These are phyloP conservation scores for Geranomyces variabilis DNA, from an alignment of 192 early-diverging fungal genomes.

Conservation along the genomic window DNA sequence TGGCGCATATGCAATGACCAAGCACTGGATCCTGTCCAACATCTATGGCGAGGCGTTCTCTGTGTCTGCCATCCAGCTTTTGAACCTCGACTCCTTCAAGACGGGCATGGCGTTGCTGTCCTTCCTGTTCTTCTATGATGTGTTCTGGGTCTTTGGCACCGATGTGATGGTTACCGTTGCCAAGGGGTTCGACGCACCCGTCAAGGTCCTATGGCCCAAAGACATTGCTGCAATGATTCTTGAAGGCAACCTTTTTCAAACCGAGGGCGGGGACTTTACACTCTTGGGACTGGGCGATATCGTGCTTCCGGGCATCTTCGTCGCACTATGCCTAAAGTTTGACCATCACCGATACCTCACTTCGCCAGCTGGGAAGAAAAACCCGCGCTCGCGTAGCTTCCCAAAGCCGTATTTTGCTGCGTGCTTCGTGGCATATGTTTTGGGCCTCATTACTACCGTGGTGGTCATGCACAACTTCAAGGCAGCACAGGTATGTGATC, in stretches of 20 bases:
- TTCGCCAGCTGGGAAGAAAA: slow-evolving; percentile 52
- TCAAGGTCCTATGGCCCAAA: slow-evolving; percentile 92
- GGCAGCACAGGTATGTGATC: slow-evolving; percentile 74
- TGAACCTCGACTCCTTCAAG: slow-evolving; percentile 93
- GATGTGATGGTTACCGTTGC: slow-evolving; percentile 98
- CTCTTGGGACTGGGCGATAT: slow-evolving; percentile 98
- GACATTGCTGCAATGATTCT: slow-evolving; percentile 52
- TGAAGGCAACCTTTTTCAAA: slow-evolving; percentile 47
- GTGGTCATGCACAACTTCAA: slow-evolving; percentile 94
- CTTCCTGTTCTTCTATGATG: slow-evolving; percentile 93
- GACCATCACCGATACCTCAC: slow-evolving; percentile 79
- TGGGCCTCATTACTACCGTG: slow-evolving; percentile 87
- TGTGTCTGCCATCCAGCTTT: slow-evolving; percentile 78
- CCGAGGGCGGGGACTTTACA: slow-evolving; percentile 64
- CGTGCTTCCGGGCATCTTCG: slow-evolving; percentile 92
- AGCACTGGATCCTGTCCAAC: slow-evolving; percentile 94
- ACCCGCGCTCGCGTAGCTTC: slow-evolving; percentile 64
- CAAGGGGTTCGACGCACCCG: slow-evolving; percentile 93
- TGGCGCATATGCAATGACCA: slow-evolving; percentile 77
- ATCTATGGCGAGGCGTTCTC: slow-evolving; percentile 87
- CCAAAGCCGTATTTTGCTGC: slow-evolving; percentile 86
- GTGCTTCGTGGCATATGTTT: slow-evolving; percentile 78
- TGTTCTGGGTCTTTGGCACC: slow-evolving; percentile 99
- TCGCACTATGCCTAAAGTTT: slow-evolving; percentile 87
- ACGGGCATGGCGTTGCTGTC: slow-evolving; percentile 93